Base-by-base conservation (phyloP, 306 rosid genomes). In the Crotalaria pallida region DNA sequence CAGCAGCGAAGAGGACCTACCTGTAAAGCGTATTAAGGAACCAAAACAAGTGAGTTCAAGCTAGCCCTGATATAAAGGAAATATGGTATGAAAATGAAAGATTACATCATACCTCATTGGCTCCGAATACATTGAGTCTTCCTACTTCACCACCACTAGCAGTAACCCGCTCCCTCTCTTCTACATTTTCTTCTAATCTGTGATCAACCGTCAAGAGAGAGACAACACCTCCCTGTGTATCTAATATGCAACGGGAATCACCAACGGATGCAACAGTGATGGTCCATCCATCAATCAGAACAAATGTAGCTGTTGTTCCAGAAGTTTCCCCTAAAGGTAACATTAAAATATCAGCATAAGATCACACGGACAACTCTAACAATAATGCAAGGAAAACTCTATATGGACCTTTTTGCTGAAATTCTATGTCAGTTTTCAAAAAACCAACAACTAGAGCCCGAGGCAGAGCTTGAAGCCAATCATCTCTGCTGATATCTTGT, bases 101-200 rank as follows among this genome's bases (percentile, higher is more conserved):
- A 75, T 68, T 23, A 63, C 55, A 34, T 10, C 12, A 59, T 82
- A 88, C 96, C 96, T 85, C 96, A 65, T 80, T 90, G 68, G 93
- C 96, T 18, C 98, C 98, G 59, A 79, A 90, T 40, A 93, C 85
- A 63, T 90, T 93, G 56, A 93, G 96, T 82, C 98, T 88, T 72
- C 98, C 98, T 57, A 93, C 98, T 86, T 93, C 96, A 60, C 98
- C 98, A 7, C 98, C 98, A 77, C 98, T 90, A 21, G 98, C 98
- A 73, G 96, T 93, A 47, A 90, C 96, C 2, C 96, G 98, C 44
- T 89, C 92, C 79, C 98, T 86, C 88, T 92, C 98, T 79, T 92
- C 96, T 64, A 6, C 92, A 76, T 92, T 92, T 73, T 92, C 98
- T 82, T 89, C 98, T 81, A 89, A 83, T 77, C 98, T 84, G 76